Percentiles rank a stretch among this genome's conserved stretches.
Evolutionary conservation across 805 yeast genomes (phyloP).

Genomic region (Wickerhamomyces hampshirensis): DNA sequence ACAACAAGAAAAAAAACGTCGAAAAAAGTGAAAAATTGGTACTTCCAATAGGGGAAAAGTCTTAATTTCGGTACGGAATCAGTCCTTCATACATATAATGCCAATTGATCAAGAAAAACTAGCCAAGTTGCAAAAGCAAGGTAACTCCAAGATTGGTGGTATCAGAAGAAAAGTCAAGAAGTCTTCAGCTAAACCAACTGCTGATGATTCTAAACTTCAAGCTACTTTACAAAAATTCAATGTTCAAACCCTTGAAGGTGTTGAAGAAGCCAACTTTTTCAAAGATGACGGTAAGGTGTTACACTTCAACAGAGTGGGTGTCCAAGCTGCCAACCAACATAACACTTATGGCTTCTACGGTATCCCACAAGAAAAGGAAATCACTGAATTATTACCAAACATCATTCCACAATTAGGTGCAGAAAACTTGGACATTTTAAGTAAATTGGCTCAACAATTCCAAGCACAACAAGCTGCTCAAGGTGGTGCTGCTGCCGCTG

Average conservation of each 20-base stretch:
- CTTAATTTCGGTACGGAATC: slow-evolving; percentile 6
- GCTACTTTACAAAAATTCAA: slow-evolving; percentile 83
- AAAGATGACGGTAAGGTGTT: slow-evolving; percentile 93
- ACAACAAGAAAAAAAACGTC: too few species aligned
- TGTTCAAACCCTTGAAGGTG: slow-evolving; percentile 82
- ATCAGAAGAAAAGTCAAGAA: slow-evolving; percentile 93
- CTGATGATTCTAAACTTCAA: slow-evolving; percentile 88
- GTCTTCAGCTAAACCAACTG: slow-evolving; percentile 57
- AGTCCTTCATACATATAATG: slow-evolving; percentile 41
- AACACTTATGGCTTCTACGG: slow-evolving; percentile 96
- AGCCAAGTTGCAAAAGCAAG: slow-evolving; percentile 86
- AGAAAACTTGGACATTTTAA: slow-evolving; percentile 86
- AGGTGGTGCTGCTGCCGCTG: slow-evolving; percentile 45
- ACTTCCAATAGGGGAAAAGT: slow-evolving; percentile 5
- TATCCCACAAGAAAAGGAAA: slow-evolving; percentile 85
- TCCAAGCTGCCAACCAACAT: slow-evolving; percentile 85
- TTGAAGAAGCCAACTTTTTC: slow-evolving; percentile 97
- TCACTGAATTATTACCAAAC: slow-evolving; percentile 89
- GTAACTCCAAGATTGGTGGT: slow-evolving; percentile 77
- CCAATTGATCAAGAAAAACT: slow-evolving; percentile 91
- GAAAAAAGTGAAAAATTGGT: slow-evolving; percentile 6
- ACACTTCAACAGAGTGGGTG: slow-evolving; percentile 95
- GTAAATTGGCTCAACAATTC: slow-evolving; percentile 84
- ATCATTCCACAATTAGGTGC: slow-evolving; percentile 95
- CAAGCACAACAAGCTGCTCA: slow-evolving; percentile 49